These are phyloP conservation scores for Lotmaria passim DNA, from an alignment of 208 protist genomes.

Conservation along the genomic window DNA sequence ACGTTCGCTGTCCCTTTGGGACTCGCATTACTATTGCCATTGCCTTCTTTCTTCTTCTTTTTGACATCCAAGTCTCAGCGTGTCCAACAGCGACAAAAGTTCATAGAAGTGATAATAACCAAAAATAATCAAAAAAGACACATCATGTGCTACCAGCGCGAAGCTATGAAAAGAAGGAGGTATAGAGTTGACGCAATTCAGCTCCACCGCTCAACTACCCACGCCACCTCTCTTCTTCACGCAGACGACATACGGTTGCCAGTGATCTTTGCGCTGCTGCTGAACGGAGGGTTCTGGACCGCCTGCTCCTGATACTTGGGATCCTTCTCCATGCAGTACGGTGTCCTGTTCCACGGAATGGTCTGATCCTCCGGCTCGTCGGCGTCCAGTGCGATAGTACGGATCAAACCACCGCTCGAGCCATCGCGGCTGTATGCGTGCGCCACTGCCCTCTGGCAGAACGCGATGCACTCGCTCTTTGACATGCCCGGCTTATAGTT, in stretches of 20 bases:
- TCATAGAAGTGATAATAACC: background rate
- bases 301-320: constrained; percentile 77
- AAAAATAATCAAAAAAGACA: background rate
- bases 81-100: background rate
- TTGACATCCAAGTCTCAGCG: background rate
- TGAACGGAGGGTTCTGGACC: constrained; percentile 76
- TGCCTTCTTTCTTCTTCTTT: background rate
- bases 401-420: constrained; percentile 98
- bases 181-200: background rate
- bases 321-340: constrained; percentile 92
- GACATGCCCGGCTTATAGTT: constrained; percentile 97
- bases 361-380: constrained; percentile 84
- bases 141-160: no score
- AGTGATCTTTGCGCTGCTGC: constrained; percentile 77
- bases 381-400: constrained; percentile 90
- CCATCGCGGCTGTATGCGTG: constrained; percentile 98
- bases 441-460: constrained; percentile 95
- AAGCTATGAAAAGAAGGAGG: background rate
- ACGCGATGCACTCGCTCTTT: constrained; percentile 95
- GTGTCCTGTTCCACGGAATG: constrained; percentile 82
- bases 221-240: constrained; percentile 6
- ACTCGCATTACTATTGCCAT: no score
- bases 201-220: background rate
- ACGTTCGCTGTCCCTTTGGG: no score
- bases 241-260: constrained; percentile 44